Base-by-base conservation (phyloP, 345 rosid species). In the Bretschneidera sinensis region DNA sequence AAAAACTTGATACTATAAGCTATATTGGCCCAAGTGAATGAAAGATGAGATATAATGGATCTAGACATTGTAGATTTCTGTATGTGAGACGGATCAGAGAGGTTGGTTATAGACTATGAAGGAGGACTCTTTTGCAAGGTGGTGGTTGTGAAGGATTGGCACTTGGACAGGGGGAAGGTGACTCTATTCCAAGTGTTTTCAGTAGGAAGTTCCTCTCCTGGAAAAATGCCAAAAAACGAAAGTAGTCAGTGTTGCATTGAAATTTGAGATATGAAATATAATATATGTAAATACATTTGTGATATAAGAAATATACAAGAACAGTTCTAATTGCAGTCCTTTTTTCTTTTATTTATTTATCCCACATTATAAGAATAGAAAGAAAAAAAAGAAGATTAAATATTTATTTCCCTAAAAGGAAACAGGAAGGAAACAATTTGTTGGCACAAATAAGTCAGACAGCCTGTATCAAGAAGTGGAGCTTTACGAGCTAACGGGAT, bases 121-220 rank as follows among this genome's bases (percentile, higher is more conserved):
- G 97, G 71, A 92, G 97, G 74, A 86, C 94, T 75, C 98, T 74
- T 85, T 84, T 89, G 94, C 98, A 92, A 69, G 87, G 79, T 8
- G 98, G 98, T 70, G 94, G 92, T 70, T 80, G 86, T 48, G 77
- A 69, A 62, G 78, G 74, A 81, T 77, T 85, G 58, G 72, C 70
- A 70, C 69, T 77, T 58, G 84, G 85, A 73, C 66, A 73, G 55
- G 84, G 76, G 43, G 74, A 76, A 61, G 88, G 88, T 50, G 97
- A 85, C 68, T 87, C 98, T n/a, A 80, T 80, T 73, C 96, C 97
- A 2, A 92, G 96, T 69, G 98, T 89, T 69, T 80, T 89, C 61
- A 92, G 76, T 58, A 92, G 83, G 81, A 92, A 92, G 80, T 59
- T 84, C 79, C 94, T 81, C 72, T 92, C 98, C 98, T 92, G 98